Evolutionary conservation across 2,329 filamentous ascomycete genomes (phyloP), one percentile per base, ranked within the genome.

Genomic region (Decorospora gaudefroyi): DNA sequence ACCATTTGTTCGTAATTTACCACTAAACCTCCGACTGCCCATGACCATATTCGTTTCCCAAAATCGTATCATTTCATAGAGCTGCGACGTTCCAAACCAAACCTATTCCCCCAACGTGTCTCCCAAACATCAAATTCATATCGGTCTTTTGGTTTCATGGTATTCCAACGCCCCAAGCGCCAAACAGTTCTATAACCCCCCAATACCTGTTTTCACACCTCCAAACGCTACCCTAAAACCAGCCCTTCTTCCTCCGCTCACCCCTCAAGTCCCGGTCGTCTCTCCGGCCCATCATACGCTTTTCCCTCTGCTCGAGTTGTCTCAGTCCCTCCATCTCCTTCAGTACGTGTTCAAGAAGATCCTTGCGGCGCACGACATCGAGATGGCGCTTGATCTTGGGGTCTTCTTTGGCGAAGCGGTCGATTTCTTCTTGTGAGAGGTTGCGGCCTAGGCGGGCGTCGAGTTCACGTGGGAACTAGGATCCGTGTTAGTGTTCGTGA

Each of bases 301-400:
- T 83, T 55, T 86, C 86, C 40, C 86, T 77, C 7, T 86, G 85
- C 63, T 97, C 91, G 6, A 99, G 76, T 62, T 91, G 86, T 46
- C 88, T 80, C 61, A 99, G 73, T 45, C 88, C 87, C 68, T 97
- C 91, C 82, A 99, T 97, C 78, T 99, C 97, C 67, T 90, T 87
- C 19, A 99, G 77, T 4, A 96, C 93, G 42, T 96, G 77, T 74
- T 99, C 92, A 4, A 99, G 79, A 46, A 96, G 78, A 63, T 96
- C 91, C 73, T 99, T 99, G 55, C 91, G 81, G 51, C 85, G 82
- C 56, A 97, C 95, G 16, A 97, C 85, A 60, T 99, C 95, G 29
- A 99, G 78, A 68, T 99, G 95, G 33, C 86, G 80, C 51, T 86
- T 81, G 51, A 99, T 86, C 72, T 92, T 93, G 12, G 90, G 87